These are phyloP conservation scores for Ustilago shanxiensis DNA, from an alignment of 1,284 basidiomycete species.

Conservation along the genomic window DNA sequence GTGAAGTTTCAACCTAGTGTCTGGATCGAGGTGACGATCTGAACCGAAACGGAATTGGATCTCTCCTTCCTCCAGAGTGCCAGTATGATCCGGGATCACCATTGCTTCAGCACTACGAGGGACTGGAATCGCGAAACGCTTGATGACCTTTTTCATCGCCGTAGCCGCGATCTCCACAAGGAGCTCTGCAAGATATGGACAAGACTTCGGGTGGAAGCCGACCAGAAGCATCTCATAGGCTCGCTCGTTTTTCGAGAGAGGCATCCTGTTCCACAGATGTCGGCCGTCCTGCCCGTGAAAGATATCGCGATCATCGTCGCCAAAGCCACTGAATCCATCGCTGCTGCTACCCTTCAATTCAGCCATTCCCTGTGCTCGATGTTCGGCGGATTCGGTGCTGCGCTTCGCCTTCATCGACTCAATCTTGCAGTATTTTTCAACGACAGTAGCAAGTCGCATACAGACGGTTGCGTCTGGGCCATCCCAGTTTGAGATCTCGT, in stretches of 20 bases:
- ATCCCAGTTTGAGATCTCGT: constrained; percentile 36
- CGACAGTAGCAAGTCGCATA: constrained; percentile 23
- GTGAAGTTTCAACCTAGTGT: constrained; percentile 21
- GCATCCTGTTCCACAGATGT: constrained; percentile 53
- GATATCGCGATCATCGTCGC: constrained; percentile 29
- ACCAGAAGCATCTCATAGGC: constrained; percentile 60
- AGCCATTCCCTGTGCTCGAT: constrained; percentile 40
- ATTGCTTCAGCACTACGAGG: constrained; percentile 37
- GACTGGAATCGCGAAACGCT: constrained; percentile 38
- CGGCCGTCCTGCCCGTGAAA: constrained; percentile 32
- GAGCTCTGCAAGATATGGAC: constrained; percentile 41
- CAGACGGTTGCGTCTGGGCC: constrained; percentile 13
- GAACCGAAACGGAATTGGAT: constrained; percentile 58
- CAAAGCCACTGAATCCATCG: constrained; percentile 3
- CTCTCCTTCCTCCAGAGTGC: constrained; percentile 57
- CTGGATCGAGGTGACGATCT: constrained; percentile 42
- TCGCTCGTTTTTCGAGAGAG: constrained; percentile 51
- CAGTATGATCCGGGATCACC: constrained; percentile 41
- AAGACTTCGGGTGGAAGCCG: constrained; percentile 53
- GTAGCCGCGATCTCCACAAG: constrained; percentile 22
- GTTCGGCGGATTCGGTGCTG: constrained; percentile 31
- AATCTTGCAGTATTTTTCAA: constrained; percentile 29
- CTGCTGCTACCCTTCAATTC: background rate
- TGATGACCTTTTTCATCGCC: constrained; percentile 39
- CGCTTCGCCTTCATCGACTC: constrained; percentile 27